Base-by-base conservation (phyloP, 441 rosid genomes). In the Adansonia gregorii region DNA sequence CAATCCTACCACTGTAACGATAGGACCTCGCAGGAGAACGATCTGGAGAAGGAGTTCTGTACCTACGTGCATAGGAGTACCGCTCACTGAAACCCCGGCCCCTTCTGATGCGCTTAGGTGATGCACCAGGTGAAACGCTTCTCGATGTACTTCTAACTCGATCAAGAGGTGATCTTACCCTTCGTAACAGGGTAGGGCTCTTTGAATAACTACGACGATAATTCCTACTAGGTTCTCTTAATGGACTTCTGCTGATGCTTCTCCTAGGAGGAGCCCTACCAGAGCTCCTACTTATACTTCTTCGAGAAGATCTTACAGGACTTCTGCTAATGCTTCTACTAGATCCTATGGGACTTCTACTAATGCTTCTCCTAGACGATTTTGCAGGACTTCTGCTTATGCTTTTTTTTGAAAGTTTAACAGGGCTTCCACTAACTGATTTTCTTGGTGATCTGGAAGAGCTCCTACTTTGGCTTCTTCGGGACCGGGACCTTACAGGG, bases 21-120 rank as follows among this genome's bases (percentile, higher is more conserved):
- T 91, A 89, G 64, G 95, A 71, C 78, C 94, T 89, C 72, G 87
- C 86, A 45, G 97, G 93, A 81, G 98, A 91, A 49, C 93, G 90
- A 81, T 91, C 96, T 22, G 91, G 97, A 76, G 99, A 91, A 27
- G 93, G 98, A 27, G 92, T 91, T 89, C 97, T 83, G 84, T 89
- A 96, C 71, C 92, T 81, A 49, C 98, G 93, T 74, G 99, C 98
- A 80, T 91, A 94, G 27, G 99, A 91, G 75, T 89, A 96, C 43
- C 93, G 87, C 77, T 92, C 88, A 82, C 98, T 94, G 80, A 96
- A 92, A 73, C 99, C 99, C 55, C 99, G 89, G 3, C 99, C 99
- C 81, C 99, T 92, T 82, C 93, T 89, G 54, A 93, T 86, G 55
- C 97, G 96, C 85, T 89, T 93, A 6, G 92, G 91, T 15, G 93